Evolutionary conservation across 257 asterid species (phyloP).

Genomic region (Solanum habrochaites): DNA sequence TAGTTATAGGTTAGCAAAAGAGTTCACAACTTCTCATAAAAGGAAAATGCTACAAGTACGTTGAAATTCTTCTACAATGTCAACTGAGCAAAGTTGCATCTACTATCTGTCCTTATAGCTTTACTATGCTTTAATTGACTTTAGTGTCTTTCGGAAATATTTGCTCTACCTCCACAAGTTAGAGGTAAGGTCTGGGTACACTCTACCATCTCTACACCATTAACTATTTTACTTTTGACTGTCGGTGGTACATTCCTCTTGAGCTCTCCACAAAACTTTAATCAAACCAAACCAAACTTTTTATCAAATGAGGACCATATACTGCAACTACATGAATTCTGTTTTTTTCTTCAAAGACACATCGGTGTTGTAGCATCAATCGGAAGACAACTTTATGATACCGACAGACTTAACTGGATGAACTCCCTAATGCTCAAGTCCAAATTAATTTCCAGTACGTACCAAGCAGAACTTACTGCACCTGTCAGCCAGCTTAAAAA

Average conservation of each 20-base stretch:
- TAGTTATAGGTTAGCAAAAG: background rate
- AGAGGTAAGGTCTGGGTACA: background rate
- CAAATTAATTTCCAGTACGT: background rate
- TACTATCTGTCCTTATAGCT: background rate
- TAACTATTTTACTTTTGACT: background rate
- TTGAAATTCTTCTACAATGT: background rate
- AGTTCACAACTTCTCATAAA: background rate
- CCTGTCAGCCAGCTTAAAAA: background rate
- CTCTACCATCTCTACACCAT: background rate
- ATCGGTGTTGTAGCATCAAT: background rate
- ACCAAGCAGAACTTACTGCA: background rate
- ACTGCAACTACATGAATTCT: background rate
- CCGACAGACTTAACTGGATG: background rate
- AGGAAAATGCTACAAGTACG: background rate
- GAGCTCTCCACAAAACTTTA: background rate
- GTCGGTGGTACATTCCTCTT: background rate
- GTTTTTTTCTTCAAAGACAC: background rate
- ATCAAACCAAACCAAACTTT: background rate
- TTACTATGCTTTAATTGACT: background rate
- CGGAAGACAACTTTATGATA: background rate
- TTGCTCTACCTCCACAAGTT: background rate
- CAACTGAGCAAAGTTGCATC: background rate
- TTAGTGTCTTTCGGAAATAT: background rate
- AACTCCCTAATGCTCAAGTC: background rate
- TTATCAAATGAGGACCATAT: background rate